Evolutionary conservation across 2,329 filamentous ascomycete genomes (phyloP), one percentile per base, ranked within the genome.

Genomic region (Beauveria sp.): DNA sequence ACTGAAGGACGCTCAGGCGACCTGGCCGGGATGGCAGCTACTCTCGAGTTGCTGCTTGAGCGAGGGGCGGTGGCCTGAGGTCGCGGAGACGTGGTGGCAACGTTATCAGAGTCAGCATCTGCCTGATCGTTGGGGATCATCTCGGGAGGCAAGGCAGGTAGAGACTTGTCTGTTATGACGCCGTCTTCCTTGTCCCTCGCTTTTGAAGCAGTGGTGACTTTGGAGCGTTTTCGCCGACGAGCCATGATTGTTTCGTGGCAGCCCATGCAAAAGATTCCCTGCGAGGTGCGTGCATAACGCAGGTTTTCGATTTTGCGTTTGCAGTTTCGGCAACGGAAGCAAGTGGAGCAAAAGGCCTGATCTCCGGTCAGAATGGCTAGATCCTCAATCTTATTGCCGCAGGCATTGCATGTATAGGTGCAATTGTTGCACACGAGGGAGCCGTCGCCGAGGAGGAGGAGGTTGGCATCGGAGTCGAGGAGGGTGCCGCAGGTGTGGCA

Each of bases 371-470:
- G 81, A 73, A 99, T 99, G 65, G 94, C 94, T 64, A 97, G 81
- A 72, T 99, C 94, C 73, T 99, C 94, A 67, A 99, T 99, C 80
- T 99, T 99, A 79, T 96, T 93, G 62, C 87, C 87, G 76, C 94
- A 99, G 59, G 92, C 92, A 75, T 87, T 96, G 80, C 94, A 99
- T 81, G 92, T 97, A 75, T 99, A 99, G 59, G 94, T 97, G 79
- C 94, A 99, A 76, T 97, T 96, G 79, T 96, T 97, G 82, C 94
- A 99, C 68, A 99, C 97, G 66, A 99, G 85, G 20, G 93, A 97
- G 66, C 94, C 94, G 77, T 99, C 94, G 73, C 94, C 94, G 65
- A 99, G 90, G 28, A 99, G 88, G 56, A 99, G 87, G 55, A 99
- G 87, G 76, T 97, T 97, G 69, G 94, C 94, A 72, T 99, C 93